A percentile compares a stretch with the other conserved stretches of the same genome.
Conservation (phyloP, 148 eudicot species). For the Polygonum aviculare region DNA sequence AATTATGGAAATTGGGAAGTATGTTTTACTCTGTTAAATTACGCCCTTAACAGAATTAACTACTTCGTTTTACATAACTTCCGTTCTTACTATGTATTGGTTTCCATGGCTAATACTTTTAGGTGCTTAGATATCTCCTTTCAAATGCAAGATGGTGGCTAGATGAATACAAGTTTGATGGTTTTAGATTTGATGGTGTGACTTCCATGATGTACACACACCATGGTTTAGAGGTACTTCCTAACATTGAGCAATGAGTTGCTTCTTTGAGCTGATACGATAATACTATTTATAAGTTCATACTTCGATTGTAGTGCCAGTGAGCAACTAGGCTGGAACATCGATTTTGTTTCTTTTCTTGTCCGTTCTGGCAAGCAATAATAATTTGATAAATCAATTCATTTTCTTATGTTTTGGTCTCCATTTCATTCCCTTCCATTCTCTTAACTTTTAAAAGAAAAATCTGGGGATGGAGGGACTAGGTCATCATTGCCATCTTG, state of each 20-base stretch:
- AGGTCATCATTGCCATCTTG: neutral
- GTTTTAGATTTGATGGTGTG: constrained; percentile 98
- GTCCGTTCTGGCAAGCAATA: neutral
- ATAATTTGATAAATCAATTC: neutral
- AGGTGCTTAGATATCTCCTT: constrained; percentile 90
- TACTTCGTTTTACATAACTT: neutral
- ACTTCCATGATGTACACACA: constrained; percentile 99
- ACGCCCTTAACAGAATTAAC: neutral
- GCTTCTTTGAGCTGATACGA: neutral
- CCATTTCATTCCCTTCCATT: neutral
- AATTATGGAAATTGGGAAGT: constrained; percentile 97
- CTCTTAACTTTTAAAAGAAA: neutral
- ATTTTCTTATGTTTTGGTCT: neutral
- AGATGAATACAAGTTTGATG: constrained; percentile 97
- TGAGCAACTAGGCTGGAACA: neutral
- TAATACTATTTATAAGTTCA: neutral
- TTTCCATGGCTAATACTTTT: neutral
- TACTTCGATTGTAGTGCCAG: neutral
- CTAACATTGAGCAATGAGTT: neutral
- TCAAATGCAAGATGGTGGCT: constrained; percentile 99
- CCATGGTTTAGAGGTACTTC: constrained; percentile 81
- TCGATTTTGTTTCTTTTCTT: neutral
- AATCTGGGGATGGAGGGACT: neutral
- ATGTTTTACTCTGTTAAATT: constrained; percentile 19
- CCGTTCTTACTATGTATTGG: neutral